Base-by-base conservation (phyloP, 208 protist genomes). In the Leishmania gerbilli region DNA sequence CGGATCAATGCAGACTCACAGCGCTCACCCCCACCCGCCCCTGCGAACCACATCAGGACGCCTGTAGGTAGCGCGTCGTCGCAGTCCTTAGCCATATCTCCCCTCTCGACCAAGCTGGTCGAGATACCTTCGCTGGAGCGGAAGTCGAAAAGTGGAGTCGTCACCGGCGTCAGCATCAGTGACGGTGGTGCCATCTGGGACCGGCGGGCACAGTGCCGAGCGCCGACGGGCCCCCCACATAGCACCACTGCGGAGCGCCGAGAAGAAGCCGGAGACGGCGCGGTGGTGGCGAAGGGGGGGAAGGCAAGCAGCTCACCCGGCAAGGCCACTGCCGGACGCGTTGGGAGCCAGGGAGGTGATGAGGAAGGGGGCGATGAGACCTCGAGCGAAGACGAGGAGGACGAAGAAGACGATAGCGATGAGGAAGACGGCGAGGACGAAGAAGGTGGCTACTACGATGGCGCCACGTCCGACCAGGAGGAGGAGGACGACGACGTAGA, bases 291-390 rank as follows among this genome's bases (percentile, higher is more conserved):
- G 7, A 74, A 55, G 7, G 40, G 27, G 34, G 13, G 3, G 1
- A 19, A 17, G 68, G 13, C 45, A 42, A 47, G 34, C 45, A 53
- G 27, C 24, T 11, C 15, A 49, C 67, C 51, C 67, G 1, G 67
- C 40, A 72, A n/a, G 67, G 80, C 87, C 17, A 74, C 76, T 27
- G 84, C n/a, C 49, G 19, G 31, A 55, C 27, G 71, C 4, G 49
- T 69, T n/a, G 74, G 65, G 1, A 71, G 82, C 1, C 72, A 87
- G 19, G 78, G 47, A 21, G 71, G 84, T 42, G 69, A 77, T 31
- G 81, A 84, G 56, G 81, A 77, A 8, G 81, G 79, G 31, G 83
- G 74, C 2, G 80, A 86, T 3, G 88, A 82, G n/a, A 84, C 19
- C 4, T 24, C 4, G 4, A 49, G 68, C 45, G 68, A 74, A 17